These are phyloP conservation scores for Kurtzmaniella natalensis DNA, from an alignment of 1,139 yeast genomes.

Conservation along the genomic window DNA sequence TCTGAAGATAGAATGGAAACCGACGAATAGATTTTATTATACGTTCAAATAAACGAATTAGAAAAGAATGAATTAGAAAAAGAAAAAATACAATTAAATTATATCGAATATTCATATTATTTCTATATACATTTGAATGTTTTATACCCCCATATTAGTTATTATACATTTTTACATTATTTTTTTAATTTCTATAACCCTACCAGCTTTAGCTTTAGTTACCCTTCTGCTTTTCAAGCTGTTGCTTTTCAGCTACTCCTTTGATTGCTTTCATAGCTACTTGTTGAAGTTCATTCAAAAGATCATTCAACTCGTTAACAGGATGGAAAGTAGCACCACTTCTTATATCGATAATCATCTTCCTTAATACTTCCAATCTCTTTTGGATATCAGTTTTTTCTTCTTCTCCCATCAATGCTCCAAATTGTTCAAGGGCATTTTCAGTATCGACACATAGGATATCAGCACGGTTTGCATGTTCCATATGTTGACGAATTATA, in stretches of 20 bases:
- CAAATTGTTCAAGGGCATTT: conserved; percentile 44
- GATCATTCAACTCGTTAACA: conserved; percentile 35
- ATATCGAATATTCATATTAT: no score
- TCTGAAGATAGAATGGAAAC: conserved; percentile 53
- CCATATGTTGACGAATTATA: conserved; percentile 34
- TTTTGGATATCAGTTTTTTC: conserved; percentile 27
- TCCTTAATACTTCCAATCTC: conserved; percentile 33
- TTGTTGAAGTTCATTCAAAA: conserved; percentile 48
- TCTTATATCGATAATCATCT: conserved; percentile 45
- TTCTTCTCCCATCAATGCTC: conserved; percentile 31
- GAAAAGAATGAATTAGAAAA: no score
- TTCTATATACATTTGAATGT: no score
- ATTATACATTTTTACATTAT: no score
- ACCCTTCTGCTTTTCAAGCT: conserved; percentile 7
- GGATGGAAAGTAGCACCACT: conserved; percentile 23
- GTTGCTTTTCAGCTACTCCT: conserved; percentile 46
- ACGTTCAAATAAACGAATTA: no score
- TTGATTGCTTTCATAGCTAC: conserved; percentile 48
- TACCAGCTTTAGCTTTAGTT: no score
- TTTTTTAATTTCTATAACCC: no score
- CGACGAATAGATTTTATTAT: conserved; percentile 43
- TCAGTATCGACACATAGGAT: conserved; percentile 55
- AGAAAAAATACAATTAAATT: no score
- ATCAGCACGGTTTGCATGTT: conserved; percentile 52
- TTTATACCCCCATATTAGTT: no score